phyloP scores from a whole-genome alignment of 139 green algal genomes.

The Nannochloris sp. region DNA sequence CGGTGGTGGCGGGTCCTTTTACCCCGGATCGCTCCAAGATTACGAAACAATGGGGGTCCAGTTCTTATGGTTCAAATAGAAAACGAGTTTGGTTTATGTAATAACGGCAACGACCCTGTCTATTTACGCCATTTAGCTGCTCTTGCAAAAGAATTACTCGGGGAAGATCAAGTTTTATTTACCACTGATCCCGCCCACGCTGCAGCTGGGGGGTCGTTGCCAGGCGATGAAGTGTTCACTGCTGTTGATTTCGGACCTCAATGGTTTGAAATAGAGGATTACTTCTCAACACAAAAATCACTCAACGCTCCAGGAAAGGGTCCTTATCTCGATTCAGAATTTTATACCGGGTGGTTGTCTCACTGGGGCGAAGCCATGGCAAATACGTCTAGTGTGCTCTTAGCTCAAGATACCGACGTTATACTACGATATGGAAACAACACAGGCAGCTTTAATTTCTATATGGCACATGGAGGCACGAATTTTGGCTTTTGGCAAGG shows the following conservation, averaged over 20 bases:
- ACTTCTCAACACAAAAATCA: constrained; percentile 32
- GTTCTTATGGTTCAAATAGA: constrained; percentile 63
- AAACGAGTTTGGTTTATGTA: constrained; percentile 57
- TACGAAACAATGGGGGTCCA: constrained; percentile 35
- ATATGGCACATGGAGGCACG: constrained; percentile 58
- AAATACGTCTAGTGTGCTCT: constrained; percentile 24
- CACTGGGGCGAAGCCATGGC: constrained; percentile 60
- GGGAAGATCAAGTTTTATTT: constrained; percentile 37
- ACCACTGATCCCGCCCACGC: constrained; percentile 19
- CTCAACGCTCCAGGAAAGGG: constrained; percentile 38
- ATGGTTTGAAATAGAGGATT: constrained; percentile 18
- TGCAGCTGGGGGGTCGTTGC: neutral
- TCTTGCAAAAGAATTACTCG: constrained; percentile 19
- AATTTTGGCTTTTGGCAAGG: constrained; percentile 44
- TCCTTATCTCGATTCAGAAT: constrained; percentile 46
- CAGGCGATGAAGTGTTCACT: neutral
- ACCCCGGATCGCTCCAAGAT: constrained; percentile 12
- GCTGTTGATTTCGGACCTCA: constrained; percentile 49
- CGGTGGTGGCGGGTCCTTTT: constrained; percentile 41
- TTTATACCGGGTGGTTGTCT: constrained; percentile 61
- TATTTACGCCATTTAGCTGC: constrained; percentile 37
- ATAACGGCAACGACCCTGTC: constrained; percentile 22
- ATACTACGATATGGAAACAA: constrained; percentile 36
- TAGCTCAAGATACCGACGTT: neutral
- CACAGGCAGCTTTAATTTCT: constrained; percentile 48